A percentile compares a stretch with the other conserved stretches of the same genome.
These are phyloP conservation scores for Scedosporium apiospermum DNA, from an alignment of 2,329 filamentous ascomycete species.

Conservation along the genomic window DNA sequence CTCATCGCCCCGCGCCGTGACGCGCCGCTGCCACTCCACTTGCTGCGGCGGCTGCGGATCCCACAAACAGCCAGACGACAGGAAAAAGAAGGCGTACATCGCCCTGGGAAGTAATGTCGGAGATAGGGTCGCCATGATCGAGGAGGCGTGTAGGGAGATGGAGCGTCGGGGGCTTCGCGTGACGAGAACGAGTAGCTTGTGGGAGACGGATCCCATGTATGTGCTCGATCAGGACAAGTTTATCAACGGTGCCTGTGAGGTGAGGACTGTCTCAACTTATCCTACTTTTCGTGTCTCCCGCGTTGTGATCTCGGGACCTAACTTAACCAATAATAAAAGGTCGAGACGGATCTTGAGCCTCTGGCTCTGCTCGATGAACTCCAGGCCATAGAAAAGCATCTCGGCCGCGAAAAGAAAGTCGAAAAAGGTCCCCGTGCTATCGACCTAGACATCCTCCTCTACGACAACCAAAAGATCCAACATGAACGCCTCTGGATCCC, in stretches of 20 bases:
- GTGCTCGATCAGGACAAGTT: conserved; percentile 81
- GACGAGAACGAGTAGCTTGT: conserved; percentile 74
- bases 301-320: not conserved
- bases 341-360: conserved; percentile 70
- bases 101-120: conserved; percentile 91
- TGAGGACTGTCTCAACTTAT: conserved; percentile 30
- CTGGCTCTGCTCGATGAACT: conserved; percentile 68
- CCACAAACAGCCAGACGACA: conserved; percentile 18
- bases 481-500: conserved; percentile 73
- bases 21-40: not conserved
- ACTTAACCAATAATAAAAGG: conserved; percentile 34
- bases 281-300: conserved; percentile 4
- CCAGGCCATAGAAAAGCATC: conserved; percentile 69
- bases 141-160: conserved; percentile 73
- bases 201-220: conserved; percentile 97
- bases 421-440: conserved; percentile 94
- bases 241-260: conserved; percentile 87
- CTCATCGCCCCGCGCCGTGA: not conserved
- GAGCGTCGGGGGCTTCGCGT: conserved; percentile 62
- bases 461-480: conserved; percentile 55
- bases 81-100: conserved; percentile 58
- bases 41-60: conserved; percentile 26
- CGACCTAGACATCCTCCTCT: conserved; percentile 85
- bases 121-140: conserved; percentile 75
- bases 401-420: conserved; percentile 75